Evolutionary conservation across 2,329 filamentous ascomycete species (phyloP).

Genomic region (Apiospora saccharicola): DNA sequence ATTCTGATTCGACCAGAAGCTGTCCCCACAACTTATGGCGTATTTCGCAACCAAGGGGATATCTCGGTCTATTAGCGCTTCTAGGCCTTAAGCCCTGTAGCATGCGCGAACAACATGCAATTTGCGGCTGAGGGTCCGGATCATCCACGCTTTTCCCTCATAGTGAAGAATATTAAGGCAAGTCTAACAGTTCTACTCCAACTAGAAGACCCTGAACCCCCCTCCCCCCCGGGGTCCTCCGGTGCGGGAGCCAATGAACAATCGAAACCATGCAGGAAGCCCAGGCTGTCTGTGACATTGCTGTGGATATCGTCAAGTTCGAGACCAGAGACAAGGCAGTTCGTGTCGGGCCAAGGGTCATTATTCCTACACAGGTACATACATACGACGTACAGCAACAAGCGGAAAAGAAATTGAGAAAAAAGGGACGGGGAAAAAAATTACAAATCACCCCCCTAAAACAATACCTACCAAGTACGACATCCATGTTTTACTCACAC

Average conservation of each 20-base stretch:
- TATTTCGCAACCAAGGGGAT: too few species aligned
- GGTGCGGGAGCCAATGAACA: conserved; percentile 5
- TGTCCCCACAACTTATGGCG: too few species aligned
- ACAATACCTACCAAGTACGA: background rate
- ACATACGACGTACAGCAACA: background rate
- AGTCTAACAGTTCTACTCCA: conserved; percentile 1
- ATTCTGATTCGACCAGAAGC: too few species aligned
- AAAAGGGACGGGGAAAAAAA: background rate
- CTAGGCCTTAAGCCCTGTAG: background rate
- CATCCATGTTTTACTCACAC: conserved; percentile 11
- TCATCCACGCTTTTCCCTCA: conserved; percentile 1
- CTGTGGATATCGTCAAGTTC: conserved; percentile 4
- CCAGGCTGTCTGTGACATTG: background rate
- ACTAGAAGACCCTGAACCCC: background rate
- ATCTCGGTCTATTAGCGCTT: conserved; percentile 8
- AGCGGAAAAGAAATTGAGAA: background rate
- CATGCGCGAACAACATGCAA: background rate
- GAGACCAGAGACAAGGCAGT: background rate
- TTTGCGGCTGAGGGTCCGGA: conserved; percentile 14
- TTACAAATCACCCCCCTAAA: background rate
- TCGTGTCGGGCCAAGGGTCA: conserved; percentile 20
- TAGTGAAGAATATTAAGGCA: background rate
- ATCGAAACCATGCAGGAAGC: background rate
- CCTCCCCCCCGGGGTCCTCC: background rate
- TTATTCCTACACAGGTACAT: background rate